Evolutionary conservation across 1,284 basidiomycete genomes (phyloP).

Genomic region (Trichosporon sp.): DNA sequence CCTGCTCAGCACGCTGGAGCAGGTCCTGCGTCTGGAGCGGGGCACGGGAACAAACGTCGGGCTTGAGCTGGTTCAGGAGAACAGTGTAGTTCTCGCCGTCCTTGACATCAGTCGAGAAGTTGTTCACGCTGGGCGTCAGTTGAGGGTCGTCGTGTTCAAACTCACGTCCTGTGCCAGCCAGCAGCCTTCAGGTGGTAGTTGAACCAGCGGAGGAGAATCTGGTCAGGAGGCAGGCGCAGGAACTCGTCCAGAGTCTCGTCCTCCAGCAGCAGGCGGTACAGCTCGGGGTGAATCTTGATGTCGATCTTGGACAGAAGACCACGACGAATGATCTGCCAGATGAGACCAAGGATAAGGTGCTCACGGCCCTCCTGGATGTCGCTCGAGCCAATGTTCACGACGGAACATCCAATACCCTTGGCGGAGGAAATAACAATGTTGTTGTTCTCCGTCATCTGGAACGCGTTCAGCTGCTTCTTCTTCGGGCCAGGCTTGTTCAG

Average conservation of each 20-base stretch:
- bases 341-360: slow-evolving; percentile 95
- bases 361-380: slow-evolving; percentile 92
- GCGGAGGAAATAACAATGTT: slow-evolving; percentile 98
- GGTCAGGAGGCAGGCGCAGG: slow-evolving; percentile 87
- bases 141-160: not conserved
- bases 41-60: slow-evolving; percentile 84
- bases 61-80: slow-evolving; percentile 90
- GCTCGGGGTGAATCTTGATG: slow-evolving; percentile 95
- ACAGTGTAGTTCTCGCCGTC: slow-evolving; percentile 98
- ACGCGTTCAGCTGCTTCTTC: slow-evolving; percentile 69
- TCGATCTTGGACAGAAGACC: slow-evolving; percentile 93
- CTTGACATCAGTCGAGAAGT: slow-evolving; percentile 91
- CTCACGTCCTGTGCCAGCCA: slow-evolving; percentile 76
- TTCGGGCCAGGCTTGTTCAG: slow-evolving; percentile 75
- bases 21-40: slow-evolving; percentile 83
- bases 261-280: slow-evolving; percentile 92
- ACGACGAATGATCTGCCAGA: slow-evolving; percentile 96
- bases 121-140: slow-evolving; percentile 67
- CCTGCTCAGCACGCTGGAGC: slow-evolving; percentile 78
- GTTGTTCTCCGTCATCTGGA: slow-evolving; percentile 99
- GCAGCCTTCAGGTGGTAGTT: slow-evolving; percentile 98
- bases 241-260: slow-evolving; percentile 96
- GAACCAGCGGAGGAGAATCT: slow-evolving; percentile 95
- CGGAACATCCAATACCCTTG: slow-evolving; percentile 95
- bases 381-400: slow-evolving; percentile 94